Base-by-base conservation (phyloP, 2,329 filamentous ascomycete species). In the Trichoderma koningii region DNA sequence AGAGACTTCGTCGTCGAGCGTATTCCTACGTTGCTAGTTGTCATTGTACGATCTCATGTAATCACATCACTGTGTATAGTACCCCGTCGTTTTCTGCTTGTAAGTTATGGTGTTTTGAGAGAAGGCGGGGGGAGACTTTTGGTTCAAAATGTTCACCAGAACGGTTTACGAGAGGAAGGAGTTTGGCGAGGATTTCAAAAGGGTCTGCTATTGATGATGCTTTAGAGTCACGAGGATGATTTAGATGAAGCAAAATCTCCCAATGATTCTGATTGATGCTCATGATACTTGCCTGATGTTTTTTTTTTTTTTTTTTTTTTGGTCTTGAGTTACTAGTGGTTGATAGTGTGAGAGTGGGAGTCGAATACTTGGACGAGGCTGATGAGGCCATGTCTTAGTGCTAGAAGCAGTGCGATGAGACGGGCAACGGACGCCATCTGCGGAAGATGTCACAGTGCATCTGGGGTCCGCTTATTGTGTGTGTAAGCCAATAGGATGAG, bases 51-150 rank as follows among this genome's bases (percentile, higher is more conserved):
- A 55, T 42, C 21, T 21, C 15, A n/a, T 63, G 48, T 38, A 34
- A 47, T 47, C 19, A 52, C 55, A 65, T 60, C 45, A 65, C 19
- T 64, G 52, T 63, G 52, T 63, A 55, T 63, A 53, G 42, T 63
- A 63, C 23, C 34, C 34, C 10, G 34, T 14, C 34, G 9, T 38
- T 38, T 38, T 14, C 12, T 14, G 34, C 34, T 14, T 38, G 34
- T 38, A 38, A 14, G 34, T 10, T 38, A n/a, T 34, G 23, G 3
- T 59, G n/a, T 38, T 59, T 44, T 17, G 17, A 26, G 45, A 52
- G 10, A 50, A 65, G 34, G 21, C 21, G 21, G 21, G 17, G 26
- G 7, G 30, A 30, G 21, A 30, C 19, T 26, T 60, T 26, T 60
- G 5, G 15, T 15, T 64, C 12, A 14, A 12, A 5, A 7, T 10